phyloP scores from a whole-genome alignment of 176 grass and related monocot genomes.

The Aegilops longissima region DNA sequence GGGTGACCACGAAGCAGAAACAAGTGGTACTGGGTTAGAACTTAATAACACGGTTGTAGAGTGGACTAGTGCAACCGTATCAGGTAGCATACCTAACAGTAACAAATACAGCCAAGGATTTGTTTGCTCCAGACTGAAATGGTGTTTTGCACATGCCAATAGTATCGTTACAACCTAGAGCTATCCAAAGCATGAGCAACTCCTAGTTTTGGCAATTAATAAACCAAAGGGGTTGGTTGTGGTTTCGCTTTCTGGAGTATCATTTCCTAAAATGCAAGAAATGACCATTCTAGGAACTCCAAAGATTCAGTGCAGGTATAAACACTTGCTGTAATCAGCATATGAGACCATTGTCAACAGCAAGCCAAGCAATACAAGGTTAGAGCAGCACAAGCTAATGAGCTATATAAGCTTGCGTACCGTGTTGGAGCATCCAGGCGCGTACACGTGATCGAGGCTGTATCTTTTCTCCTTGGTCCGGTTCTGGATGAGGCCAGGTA shows the following conservation, averaged over 20 bases:
- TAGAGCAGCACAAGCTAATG: neutral
- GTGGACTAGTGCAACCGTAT: neutral
- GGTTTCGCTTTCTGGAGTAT: neutral
- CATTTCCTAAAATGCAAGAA: conserved; percentile 11
- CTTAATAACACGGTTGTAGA: neutral
- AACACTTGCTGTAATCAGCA: neutral
- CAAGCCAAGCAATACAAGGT: conserved; percentile 1
- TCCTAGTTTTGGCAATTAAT: conserved; percentile 10
- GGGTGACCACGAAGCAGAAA: neutral
- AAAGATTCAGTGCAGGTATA: neutral
- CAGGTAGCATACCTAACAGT: conserved; percentile 31
- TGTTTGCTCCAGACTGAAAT: conserved; percentile 17
- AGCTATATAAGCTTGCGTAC: conserved; percentile 33
- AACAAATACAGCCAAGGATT: conserved; percentile 24
- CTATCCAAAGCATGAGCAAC: neutral
- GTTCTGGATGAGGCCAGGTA: conserved; percentile 93
- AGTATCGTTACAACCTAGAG: conserved; percentile 12
- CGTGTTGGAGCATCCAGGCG: conserved; percentile 73
- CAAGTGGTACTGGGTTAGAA: neutral
- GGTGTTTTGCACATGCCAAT: conserved; percentile 24
- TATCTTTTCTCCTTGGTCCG: conserved; percentile 91
- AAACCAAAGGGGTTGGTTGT: conserved; percentile 9
- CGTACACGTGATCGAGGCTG: conserved; percentile 92
- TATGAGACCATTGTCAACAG: neutral
- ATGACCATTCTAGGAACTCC: neutral